These are phyloP conservation scores for Chenopodium album DNA, from an alignment of 148 eudicot species.

Conservation along the genomic window DNA sequence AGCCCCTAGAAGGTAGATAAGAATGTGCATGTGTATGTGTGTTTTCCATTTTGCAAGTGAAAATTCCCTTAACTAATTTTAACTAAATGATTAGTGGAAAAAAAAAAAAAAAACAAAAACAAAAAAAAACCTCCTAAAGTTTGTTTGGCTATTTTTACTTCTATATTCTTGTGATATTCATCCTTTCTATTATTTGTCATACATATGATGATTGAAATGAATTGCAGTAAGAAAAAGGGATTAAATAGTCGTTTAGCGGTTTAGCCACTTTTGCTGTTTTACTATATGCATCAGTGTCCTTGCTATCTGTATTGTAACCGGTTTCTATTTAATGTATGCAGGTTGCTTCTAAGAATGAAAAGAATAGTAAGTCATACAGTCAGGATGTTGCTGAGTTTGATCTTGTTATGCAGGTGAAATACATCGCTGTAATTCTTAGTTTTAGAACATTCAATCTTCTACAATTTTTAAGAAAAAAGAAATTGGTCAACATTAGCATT, in stretches of 20 bases:
- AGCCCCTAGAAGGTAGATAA: too few species aligned
- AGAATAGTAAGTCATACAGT: conserved; percentile 48
- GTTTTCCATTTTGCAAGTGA: not conserved
- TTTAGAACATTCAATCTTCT: not conserved
- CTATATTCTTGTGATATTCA: not conserved
- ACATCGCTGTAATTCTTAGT: conserved; percentile 17
- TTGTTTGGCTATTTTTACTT: not conserved
- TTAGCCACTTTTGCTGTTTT: not conserved
- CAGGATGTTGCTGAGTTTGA: conserved; percentile 82
- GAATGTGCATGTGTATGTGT: not conserved
- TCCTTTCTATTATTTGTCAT: not conserved
- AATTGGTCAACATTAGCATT: not conserved
- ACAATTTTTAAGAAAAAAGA: not conserved
- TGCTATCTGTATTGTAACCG: not conserved
- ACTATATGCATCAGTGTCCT: not conserved
- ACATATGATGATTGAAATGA: not conserved
- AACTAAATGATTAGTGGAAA: not conserved
- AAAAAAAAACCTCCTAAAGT: not conserved
- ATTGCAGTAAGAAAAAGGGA: not conserved
- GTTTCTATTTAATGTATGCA: conserved; percentile 36
- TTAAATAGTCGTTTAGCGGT: not conserved
- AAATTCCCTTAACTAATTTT: not conserved
- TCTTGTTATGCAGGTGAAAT: conserved; percentile 86
- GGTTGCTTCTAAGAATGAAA: conserved; percentile 61
- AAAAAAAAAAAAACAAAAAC: too few species aligned